These are phyloP conservation scores for Sugiyamaella chiloensis DNA, from an alignment of 805 yeast genomes.

Conservation along the genomic window DNA sequence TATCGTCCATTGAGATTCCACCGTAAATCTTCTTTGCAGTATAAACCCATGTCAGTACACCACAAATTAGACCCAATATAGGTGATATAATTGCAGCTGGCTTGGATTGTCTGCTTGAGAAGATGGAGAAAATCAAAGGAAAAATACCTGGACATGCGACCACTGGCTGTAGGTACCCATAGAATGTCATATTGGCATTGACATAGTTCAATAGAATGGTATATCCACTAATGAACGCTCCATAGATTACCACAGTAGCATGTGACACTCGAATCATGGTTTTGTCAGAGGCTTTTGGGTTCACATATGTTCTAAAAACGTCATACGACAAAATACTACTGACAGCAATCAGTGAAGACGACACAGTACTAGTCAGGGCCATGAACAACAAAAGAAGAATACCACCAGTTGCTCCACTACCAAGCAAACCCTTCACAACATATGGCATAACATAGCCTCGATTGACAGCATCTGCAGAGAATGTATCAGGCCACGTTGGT, in stretches of 20 bases:
- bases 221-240: constrained; percentile 65
- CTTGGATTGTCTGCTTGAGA: constrained; percentile 39
- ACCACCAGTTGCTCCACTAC: constrained; percentile 82
- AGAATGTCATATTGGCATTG: constrained; percentile 77
- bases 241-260: constrained; percentile 39
- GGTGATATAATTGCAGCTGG: constrained; percentile 14
- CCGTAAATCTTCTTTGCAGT: constrained; percentile 28
- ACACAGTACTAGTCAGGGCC: constrained; percentile 43
- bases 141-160: constrained; percentile 44
- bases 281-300: constrained; percentile 41
- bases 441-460: constrained; percentile 62
- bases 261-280: constrained; percentile 44
- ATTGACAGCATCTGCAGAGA: constrained; percentile 62
- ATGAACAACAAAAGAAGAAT: constrained; percentile 43
- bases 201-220: constrained; percentile 76
- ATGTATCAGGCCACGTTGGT: constrained; percentile 71
- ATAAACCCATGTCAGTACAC: constrained; percentile 22
- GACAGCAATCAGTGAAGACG: constrained; percentile 42
- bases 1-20: constrained; percentile 28
- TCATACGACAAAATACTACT: constrained; percentile 45
- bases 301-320: constrained; percentile 44
- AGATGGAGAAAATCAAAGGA: constrained; percentile 54
- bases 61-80: constrained; percentile 14
- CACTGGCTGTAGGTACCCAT: constrained; percentile 59
- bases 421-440: constrained; percentile 76